Base-by-base conservation (phyloP, 768 basidiomycete genomes). In the Trametes coccinea region DNA sequence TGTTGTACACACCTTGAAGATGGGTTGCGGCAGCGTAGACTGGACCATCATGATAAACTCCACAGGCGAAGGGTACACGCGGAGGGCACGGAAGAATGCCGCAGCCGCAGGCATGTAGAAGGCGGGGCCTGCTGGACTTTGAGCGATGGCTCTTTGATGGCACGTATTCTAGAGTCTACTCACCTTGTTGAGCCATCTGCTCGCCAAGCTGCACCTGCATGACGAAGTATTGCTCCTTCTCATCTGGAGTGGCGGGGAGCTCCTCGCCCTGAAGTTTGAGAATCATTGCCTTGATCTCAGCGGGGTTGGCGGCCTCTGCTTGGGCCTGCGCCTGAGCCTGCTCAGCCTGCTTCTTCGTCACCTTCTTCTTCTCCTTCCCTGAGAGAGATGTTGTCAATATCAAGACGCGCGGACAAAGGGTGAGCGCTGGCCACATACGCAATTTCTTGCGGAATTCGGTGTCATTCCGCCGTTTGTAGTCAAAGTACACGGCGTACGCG, bases 21-120 rank as follows among this genome's bases (percentile, higher is more conserved):
- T 79, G 40, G 86, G 81, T 30, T 84, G 82, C 2, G 93, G 90
- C 33, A 96, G 86, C 37, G 93, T 95, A 76, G 90, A 90, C 77
- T 98, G 88, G 70, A 97, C 96, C 63, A 98, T 95, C 74, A 90
- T 85, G 69, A 99, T 89, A 67, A 98, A 85, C 75, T 98, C 97
- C 34, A 93, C 86, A 0, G 95, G 93, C 33, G 91, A 86, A 52
- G 97, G 97, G 77, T 99, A 99, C 39, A 97, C 94, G 56, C 90
- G 82, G 60, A 98, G 86, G 1, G 94, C 95, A 52, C 93, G 85
- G 83, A 88, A 99, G 84, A 98, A 98, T 44, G 87, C 84, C 71
- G 92, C 75, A 44, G 97, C 95, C 17, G 95, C 88, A 10, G 87
- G 82, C 30, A 98, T 80, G 71, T 89, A 77, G 75, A 87, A 89